Evolutionary conservation across 2,329 filamentous ascomycete genomes (phyloP).

Genomic region (Pseudogymnoascus sp.): DNA sequence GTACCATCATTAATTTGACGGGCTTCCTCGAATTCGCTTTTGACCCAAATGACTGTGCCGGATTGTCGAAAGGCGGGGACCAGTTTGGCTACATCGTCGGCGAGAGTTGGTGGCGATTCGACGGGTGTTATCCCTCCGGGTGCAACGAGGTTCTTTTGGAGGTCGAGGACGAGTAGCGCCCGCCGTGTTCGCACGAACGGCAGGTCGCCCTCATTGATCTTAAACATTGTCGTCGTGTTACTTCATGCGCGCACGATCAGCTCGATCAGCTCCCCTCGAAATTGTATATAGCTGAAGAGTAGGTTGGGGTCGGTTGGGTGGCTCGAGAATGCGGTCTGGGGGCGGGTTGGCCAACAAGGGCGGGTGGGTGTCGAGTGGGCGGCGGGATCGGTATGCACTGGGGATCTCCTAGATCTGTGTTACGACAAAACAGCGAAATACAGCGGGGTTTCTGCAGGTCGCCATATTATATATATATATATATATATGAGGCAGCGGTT

Average conservation of each 20-base stretch:
- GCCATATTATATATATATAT: background rate
- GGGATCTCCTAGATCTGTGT: background rate
- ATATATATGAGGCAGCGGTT: background rate
- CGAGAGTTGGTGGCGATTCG: slow-evolving; percentile 52
- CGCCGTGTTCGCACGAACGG: slow-evolving; percentile 51
- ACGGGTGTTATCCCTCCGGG: slow-evolving; percentile 60
- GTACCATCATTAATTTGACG: slow-evolving; percentile 46
- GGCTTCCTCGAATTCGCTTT: slow-evolving; percentile 60
- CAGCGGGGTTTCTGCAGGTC: background rate
- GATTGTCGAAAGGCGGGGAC: slow-evolving; percentile 63
- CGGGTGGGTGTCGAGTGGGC: background rate
- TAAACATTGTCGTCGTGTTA: slow-evolving; percentile 38
- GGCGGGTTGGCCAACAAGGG: background rate
- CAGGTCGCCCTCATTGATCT: slow-evolving; percentile 47
- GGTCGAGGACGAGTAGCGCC: slow-evolving; percentile 74
- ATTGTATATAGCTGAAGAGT: background rate
- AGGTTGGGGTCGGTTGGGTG: background rate
- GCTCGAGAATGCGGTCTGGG: background rate
- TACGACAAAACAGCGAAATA: background rate
- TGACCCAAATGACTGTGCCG: slow-evolving; percentile 76
- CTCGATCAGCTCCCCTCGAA: background rate
- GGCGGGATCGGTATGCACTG: background rate
- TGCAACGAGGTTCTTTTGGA: slow-evolving; percentile 83
- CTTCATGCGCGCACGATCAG: background rate
- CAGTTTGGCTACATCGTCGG: slow-evolving; percentile 58